These are phyloP conservation scores for Solanum verrucosum DNA, from an alignment of 257 asterid genomes.

Conservation along the genomic window DNA sequence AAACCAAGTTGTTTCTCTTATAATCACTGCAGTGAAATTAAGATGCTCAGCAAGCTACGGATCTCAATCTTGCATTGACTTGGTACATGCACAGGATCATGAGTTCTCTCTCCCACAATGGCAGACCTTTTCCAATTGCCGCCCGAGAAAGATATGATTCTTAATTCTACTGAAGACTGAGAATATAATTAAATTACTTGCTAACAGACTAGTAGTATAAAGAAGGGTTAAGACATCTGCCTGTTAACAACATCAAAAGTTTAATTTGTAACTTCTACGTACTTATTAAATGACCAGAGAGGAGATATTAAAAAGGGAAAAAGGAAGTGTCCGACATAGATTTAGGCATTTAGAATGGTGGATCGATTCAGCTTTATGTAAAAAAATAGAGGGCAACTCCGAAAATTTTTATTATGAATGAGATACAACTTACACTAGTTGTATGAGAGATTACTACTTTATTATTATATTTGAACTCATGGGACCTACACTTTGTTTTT, in stretches of 20 bases:
- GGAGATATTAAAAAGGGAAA: constrained; percentile 34
- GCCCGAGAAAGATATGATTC: background rate
- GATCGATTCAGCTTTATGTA: background rate
- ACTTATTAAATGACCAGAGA: constrained; percentile 14
- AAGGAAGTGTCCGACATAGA: background rate
- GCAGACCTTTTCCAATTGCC: background rate
- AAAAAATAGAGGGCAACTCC: background rate
- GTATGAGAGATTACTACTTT: no score
- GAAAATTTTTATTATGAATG: no score
- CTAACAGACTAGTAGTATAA: background rate
- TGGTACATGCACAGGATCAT: background rate
- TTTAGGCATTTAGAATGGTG: background rate
- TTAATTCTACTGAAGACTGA: background rate
- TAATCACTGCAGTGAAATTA: background rate
- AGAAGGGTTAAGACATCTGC: background rate
- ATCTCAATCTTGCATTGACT: background rate
- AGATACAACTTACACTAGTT: no score
- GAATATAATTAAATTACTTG: background rate
- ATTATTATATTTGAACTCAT: no score
- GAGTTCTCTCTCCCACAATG: background rate
- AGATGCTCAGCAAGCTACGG: background rate
- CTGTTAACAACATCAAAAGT: background rate
- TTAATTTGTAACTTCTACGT: background rate
- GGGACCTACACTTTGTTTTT: no score
- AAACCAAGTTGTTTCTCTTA: background rate